Conservation (phyloP, 257 asterid genomes). For the Primulina huaijiensis region DNA sequence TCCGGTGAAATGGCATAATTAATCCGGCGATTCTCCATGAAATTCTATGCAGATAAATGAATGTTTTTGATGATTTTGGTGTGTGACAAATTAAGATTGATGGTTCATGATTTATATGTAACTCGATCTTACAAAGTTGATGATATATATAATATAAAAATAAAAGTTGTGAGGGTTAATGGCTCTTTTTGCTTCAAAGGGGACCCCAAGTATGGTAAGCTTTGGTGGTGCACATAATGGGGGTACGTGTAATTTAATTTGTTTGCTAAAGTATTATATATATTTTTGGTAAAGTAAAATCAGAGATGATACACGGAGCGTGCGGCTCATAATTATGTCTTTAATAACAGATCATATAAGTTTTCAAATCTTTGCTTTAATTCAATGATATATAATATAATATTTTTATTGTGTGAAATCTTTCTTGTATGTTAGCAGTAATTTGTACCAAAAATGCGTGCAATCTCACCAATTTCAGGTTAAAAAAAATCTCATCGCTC, state of each 20-base stretch:
- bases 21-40: slow-evolving; percentile 42
- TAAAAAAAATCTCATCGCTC: too few relatives aligned
- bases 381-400: too few relatives aligned
- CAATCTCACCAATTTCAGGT: too few relatives aligned
- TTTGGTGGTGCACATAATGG: not conserved
- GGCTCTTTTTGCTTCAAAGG: not conserved
- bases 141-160: too few relatives aligned
- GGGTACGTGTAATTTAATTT: not conserved
- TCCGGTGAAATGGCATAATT: slow-evolving; percentile 28
- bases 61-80: not conserved
- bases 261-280: too few relatives aligned
- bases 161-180: not conserved
- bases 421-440: not conserved
- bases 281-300: not conserved
- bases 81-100: not conserved
- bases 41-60: not conserved
- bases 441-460: not conserved
- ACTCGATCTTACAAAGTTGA: not conserved
- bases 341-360: not conserved
- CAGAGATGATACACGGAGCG: not conserved
- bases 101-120: too few relatives aligned
- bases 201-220: not conserved
- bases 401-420: too few relatives aligned
- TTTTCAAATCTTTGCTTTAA: not conserved
- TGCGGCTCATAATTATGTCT: not conserved